These are phyloP conservation scores for Taphrina wiesneri DNA, from an alignment of 1,139 yeast genomes.

Conservation along the genomic window DNA sequence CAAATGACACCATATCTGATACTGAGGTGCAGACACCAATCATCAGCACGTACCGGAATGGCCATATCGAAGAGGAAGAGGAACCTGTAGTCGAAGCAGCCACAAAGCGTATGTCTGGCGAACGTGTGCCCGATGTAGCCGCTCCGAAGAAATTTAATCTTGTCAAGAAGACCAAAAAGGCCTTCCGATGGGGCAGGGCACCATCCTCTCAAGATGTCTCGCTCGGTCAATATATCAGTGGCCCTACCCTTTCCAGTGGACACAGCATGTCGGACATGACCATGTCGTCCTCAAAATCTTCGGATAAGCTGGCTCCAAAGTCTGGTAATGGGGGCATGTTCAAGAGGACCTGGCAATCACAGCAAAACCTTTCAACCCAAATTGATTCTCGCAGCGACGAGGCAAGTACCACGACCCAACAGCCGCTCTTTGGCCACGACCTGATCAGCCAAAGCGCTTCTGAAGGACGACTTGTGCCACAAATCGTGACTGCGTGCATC, in stretches of 20 bases:
- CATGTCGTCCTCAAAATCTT: conserved; percentile 15
- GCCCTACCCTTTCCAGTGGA: neutral
- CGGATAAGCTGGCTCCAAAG: conserved; percentile 16
- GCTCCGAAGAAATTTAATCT: conserved; percentile 36
- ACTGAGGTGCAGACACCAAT: neutral
- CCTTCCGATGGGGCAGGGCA: conserved; percentile 28
- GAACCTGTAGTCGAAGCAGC: conserved; percentile 22
- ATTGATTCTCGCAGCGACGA: neutral
- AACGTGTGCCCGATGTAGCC: conserved; percentile 1
- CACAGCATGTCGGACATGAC: conserved; percentile 2
- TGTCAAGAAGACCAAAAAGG: conserved; percentile 31
- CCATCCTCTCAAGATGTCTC: conserved; percentile 8
- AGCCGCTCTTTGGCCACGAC: conserved; percentile 40
- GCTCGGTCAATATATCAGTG: neutral
- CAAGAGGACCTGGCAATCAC: conserved; percentile 32
- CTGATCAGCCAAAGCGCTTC: conserved; percentile 59
- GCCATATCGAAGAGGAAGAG: conserved; percentile 17
- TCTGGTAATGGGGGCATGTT: conserved; percentile 22
- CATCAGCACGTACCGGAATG: neutral
- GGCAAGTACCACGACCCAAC: neutral
- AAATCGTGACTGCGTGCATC: conserved; percentile 71
- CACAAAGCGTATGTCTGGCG: conserved; percentile 25
- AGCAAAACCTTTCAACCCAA: conserved; percentile 20
- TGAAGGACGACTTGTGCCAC: conserved; percentile 67
- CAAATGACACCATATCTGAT: neutral